A percentile compares a stretch with the other conserved stretches of the same genome.
Evolutionary conservation across 305 asterid genomes (phyloP).

Genomic region (Fraxinus dipetala): DNA sequence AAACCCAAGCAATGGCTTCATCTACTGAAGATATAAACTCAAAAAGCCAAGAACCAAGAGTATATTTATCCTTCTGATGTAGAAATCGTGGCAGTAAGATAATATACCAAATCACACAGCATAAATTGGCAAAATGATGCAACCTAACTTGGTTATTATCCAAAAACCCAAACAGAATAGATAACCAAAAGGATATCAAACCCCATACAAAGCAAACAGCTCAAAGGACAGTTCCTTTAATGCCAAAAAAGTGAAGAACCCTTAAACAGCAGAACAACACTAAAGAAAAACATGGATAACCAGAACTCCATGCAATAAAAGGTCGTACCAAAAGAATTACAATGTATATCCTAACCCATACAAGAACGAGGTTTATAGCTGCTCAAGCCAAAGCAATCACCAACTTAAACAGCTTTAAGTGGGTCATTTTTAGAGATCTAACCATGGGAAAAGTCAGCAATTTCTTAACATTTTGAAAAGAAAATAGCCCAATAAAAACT

Average conservation of each 20-base stretch:
- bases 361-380: not conserved
- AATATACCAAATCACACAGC: constrained; percentile 27
- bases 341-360: not conserved
- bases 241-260: constrained; percentile 2
- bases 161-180: constrained; percentile 10
- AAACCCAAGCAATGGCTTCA: constrained; percentile 22
- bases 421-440: constrained; percentile 34
- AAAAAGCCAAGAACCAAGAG: constrained; percentile 10
- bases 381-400: constrained; percentile 13
- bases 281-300: not conserved
- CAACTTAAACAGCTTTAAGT: constrained; percentile 7
- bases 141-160: constrained; percentile 14
- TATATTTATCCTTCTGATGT: constrained; percentile 4
- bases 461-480: constrained; percentile 22
- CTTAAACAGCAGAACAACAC: constrained; percentile 16
- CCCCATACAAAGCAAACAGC: constrained; percentile 2
- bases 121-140: constrained; percentile 15
- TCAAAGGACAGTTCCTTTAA: not conserved
- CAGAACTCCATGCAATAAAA: not conserved
- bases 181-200: constrained; percentile 16
- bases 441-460: constrained; percentile 20
- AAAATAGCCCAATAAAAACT: constrained; percentile 19
- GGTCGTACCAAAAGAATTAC: not conserved
- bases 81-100: constrained; percentile 17
- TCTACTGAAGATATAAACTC: not conserved